These are phyloP conservation scores for Dalbergia oliveri DNA, from an alignment of 306 rosid genomes.

Conservation along the genomic window DNA sequence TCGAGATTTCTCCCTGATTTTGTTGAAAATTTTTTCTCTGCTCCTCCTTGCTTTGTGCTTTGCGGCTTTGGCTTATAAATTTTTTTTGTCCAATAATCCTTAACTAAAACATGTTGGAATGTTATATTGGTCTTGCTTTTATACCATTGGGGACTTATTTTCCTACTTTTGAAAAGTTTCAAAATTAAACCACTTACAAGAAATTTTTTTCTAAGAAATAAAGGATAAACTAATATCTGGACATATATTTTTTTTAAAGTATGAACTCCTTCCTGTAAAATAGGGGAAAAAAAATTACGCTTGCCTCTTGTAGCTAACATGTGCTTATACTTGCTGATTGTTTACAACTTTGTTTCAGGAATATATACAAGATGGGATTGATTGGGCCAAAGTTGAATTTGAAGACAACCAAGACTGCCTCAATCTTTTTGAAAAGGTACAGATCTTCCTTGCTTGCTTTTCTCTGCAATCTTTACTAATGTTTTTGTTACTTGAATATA, in stretches of 20 bases:
- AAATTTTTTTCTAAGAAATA: no score
- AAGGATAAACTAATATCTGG: no score
- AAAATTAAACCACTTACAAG: no score
- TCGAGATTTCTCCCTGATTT: slow-evolving; percentile 30
- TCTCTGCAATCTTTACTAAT: not conserved
- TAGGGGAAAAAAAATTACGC: not conserved
- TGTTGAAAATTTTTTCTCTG: slow-evolving; percentile 7
- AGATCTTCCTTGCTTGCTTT: slow-evolving; percentile 13
- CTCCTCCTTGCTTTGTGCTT: slow-evolving; percentile 33
- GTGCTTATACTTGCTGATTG: slow-evolving; percentile 22
- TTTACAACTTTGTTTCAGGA: slow-evolving; percentile 65
- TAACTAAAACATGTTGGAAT: slow-evolving; percentile 12
- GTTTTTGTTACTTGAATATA: not conserved
- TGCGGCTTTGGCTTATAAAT: not conserved
- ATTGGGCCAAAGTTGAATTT: slow-evolving; percentile 98
- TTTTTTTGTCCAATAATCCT: not conserved
- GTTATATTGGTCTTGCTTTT: not conserved
- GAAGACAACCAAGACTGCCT: slow-evolving; percentile 99
- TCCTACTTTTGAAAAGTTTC: no score
- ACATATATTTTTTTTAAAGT: not conserved
- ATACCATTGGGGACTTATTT: not conserved
- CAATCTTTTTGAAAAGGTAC: slow-evolving; percentile 94
- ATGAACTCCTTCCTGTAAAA: slow-evolving; percentile 17
- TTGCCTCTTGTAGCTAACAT: slow-evolving; percentile 17
- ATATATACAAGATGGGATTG: slow-evolving; percentile 97